Evolutionary conservation across 2,329 filamentous ascomycete genomes (phyloP).

Genomic region (Trichoderma atrobrunneum): DNA sequence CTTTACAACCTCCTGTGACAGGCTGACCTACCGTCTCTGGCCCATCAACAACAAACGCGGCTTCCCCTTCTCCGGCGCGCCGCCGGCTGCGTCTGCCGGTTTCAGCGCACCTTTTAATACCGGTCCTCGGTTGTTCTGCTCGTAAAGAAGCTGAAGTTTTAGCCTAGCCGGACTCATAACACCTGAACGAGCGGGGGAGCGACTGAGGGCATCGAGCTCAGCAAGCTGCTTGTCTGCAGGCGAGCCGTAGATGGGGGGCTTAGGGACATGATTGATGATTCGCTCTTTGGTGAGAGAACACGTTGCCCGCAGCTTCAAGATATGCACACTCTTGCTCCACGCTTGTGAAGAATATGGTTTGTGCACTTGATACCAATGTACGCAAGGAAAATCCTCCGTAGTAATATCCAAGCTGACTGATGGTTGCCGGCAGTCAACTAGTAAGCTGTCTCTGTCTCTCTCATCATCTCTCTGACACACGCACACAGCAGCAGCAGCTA

Average conservation of each 20-base stretch:
- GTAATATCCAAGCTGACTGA: neutral
- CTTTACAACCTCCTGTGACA: neutral
- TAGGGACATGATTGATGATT: conserved; percentile 31
- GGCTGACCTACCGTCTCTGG: conserved; percentile 70
- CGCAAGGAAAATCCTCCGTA: neutral
- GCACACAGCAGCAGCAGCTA: neutral
- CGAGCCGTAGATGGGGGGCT: conserved; percentile 32
- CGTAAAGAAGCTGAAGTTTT: conserved; percentile 60
- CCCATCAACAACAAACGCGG: conserved; percentile 92
- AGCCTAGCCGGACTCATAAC: conserved; percentile 57
- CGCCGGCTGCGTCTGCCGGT: conserved; percentile 43
- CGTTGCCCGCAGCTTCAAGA: neutral
- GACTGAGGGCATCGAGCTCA: conserved; percentile 29
- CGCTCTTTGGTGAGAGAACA: neutral
- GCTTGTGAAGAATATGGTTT: neutral
- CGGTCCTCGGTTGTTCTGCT: conserved; percentile 57
- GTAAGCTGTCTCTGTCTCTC: neutral
- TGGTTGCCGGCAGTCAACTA: neutral
- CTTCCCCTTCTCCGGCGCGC: conserved; percentile 60
- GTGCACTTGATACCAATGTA: neutral
- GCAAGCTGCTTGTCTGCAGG: conserved; percentile 26
- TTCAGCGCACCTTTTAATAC: conserved; percentile 49
- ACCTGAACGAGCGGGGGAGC: conserved; percentile 31
- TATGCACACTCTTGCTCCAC: neutral
- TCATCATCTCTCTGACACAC: neutral